A percentile compares a stretch with the other conserved stretches of the same genome.
Evolutionary conservation across 139 green algal species (phyloP).

Genomic region (Gonium pectorale): DNA sequence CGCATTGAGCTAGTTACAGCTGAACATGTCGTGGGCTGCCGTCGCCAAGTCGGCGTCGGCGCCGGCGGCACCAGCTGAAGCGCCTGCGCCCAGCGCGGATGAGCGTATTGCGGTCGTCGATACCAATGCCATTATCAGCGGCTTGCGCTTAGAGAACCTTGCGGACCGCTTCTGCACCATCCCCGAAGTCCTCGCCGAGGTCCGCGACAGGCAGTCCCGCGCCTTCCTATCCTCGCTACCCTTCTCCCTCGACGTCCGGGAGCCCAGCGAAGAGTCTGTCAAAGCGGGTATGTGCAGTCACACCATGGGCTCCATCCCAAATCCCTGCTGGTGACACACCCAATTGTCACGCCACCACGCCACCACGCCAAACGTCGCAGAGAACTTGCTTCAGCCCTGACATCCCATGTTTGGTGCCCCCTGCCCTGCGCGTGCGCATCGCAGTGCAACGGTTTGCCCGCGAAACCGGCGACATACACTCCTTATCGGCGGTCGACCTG

Average conservation of each 20-base stretch:
- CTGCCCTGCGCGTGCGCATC: too few species aligned
- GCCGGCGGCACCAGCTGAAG: neutral
- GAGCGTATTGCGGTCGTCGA: conserved; percentile 76
- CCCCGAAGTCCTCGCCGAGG: conserved; percentile 83
- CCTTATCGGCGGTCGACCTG: conserved; percentile 85
- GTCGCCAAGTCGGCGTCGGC: conserved; percentile 11
- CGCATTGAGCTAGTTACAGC: too few species aligned
- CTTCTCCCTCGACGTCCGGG: conserved; percentile 68
- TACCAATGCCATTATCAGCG: conserved; percentile 90
- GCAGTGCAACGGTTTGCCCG: conserved; percentile 90
- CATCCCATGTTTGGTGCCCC: too few species aligned
- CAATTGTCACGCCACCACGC: too few species aligned
- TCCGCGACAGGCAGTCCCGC: conserved; percentile 82
- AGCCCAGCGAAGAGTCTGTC: conserved; percentile 79
- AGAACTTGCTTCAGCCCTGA: too few species aligned
- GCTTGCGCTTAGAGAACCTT: conserved; percentile 66
- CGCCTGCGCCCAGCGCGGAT: neutral
- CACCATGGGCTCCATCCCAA: too few species aligned
- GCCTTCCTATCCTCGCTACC: conserved; percentile 72
- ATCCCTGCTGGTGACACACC: too few species aligned
- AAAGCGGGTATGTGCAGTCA: conserved; percentile 68
- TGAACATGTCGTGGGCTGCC: conserved; percentile 34
- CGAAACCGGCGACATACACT: conserved; percentile 88
- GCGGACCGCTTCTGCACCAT: conserved; percentile 79
- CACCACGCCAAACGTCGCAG: too few species aligned